Conservation (phyloP, 768 basidiomycete species). For the Boletus eberwhitei region DNA sequence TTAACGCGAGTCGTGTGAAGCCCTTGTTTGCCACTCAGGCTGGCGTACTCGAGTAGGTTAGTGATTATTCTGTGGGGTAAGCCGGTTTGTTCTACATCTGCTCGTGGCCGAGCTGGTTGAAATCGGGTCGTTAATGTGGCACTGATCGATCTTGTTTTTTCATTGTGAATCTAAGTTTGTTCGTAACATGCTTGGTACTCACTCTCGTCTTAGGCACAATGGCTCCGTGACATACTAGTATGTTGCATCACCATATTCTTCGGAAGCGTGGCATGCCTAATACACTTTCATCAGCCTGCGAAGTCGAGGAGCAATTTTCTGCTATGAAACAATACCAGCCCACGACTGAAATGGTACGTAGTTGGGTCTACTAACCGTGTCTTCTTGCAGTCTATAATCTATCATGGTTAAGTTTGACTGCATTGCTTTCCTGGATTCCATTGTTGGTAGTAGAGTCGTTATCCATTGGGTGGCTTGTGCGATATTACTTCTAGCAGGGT, state of each 20-base stretch:
- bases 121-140: slow-evolving; percentile 34
- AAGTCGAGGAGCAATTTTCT: slow-evolving; percentile 58
- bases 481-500: slow-evolving; percentile 47
- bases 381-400: slow-evolving; percentile 53
- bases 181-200: background rate
- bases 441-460: slow-evolving; percentile 47
- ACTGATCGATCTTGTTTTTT: slow-evolving; percentile 74
- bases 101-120: background rate
- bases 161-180: slow-evolving; percentile 41
- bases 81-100: background rate
- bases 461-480: slow-evolving; percentile 55
- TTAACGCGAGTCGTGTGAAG: slow-evolving; percentile 42
- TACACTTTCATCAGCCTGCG: slow-evolving; percentile 42
- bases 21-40: slow-evolving; percentile 48
- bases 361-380: too few relatives aligned
- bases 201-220: slow-evolving; percentile 38
- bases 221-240: slow-evolving; percentile 53
- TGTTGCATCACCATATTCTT: background rate
- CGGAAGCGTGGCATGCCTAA: background rate
- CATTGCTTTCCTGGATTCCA: slow-evolving; percentile 44
- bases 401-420: slow-evolving; percentile 67
- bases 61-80: slow-evolving; percentile 53
- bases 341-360: too few relatives aligned
- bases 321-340: too few relatives aligned
- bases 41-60: slow-evolving; percentile 48